phyloP scores from a whole-genome alignment of 306 rosid species.

The Inga oerstediana region DNA sequence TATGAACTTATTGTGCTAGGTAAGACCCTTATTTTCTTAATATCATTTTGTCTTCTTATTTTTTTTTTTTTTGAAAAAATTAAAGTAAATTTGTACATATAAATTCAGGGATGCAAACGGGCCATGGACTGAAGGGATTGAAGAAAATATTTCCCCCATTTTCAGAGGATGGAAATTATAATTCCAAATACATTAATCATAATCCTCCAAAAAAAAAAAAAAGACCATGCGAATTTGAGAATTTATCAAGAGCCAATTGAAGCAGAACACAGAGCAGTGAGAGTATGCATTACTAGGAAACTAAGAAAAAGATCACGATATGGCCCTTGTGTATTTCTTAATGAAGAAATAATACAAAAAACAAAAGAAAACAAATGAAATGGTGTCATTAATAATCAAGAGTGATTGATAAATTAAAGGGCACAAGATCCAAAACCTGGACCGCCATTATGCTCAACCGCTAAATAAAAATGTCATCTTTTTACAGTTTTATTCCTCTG shows the following conservation, averaged over 20 bases:
- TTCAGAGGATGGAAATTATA: background rate
- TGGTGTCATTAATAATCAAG: background rate
- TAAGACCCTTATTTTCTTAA: too few species aligned
- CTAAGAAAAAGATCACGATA: constrained; percentile 7
- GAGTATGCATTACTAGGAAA: background rate
- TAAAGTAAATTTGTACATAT: background rate
- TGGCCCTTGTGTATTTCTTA: constrained; percentile 42
- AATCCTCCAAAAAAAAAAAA: too few species aligned
- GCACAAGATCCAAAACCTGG: constrained; percentile 82
- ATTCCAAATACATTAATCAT: background rate
- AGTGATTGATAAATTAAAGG: constrained; percentile 41
- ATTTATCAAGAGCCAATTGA: constrained; percentile 27
- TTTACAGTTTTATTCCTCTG: constrained; percentile 34
- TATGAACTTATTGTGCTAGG: too few species aligned
- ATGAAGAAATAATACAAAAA: constrained; percentile 22
- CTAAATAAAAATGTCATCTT: constrained; percentile 37
- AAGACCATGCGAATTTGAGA: background rate
- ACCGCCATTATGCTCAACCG: constrained; percentile 42
- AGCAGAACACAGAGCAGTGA: background rate
- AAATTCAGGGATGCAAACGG: background rate
- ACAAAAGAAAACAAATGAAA: background rate
- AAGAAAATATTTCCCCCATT: background rate
- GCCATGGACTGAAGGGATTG: background rate
- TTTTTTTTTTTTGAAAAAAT: too few species aligned
- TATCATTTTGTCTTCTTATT: too few species aligned